A percentile compares a stretch with the other conserved stretches of the same genome.
Evolutionary conservation across 139 green algal species (phyloP).

Genomic region (Chlamydomonas schloesseri): DNA sequence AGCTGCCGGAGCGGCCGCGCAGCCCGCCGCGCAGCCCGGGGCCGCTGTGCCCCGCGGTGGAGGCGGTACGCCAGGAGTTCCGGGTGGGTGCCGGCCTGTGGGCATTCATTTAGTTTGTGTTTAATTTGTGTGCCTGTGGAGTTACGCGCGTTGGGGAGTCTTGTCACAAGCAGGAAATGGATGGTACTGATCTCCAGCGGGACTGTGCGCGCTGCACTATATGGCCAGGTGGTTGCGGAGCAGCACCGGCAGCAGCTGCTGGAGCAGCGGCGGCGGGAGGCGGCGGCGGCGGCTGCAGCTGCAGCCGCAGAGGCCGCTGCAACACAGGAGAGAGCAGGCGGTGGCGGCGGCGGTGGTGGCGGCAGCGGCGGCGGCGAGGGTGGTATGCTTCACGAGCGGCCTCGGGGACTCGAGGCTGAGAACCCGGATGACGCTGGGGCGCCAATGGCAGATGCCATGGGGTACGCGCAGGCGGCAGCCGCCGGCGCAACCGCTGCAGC

Average conservation of each 20-base stretch:
- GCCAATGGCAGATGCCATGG: neutral
- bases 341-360: neutral
- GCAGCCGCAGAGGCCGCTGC: neutral
- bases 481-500: too few relatives aligned
- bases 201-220: too few relatives aligned
- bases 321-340: too few relatives aligned
- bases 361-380: neutral
- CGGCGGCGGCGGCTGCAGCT: neutral
- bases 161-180: too few relatives aligned
- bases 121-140: neutral
- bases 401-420: neutral
- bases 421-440: neutral
- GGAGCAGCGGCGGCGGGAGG: neutral
- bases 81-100: constrained; percentile 33
- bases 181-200: too few relatives aligned
- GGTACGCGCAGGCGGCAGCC: too few relatives aligned
- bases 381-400: too few relatives aligned
- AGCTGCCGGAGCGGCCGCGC: constrained; percentile 62
- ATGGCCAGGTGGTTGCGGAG: constrained; percentile 9
- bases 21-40: constrained; percentile 66
- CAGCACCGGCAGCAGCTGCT: constrained; percentile 29
- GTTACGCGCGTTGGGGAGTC: too few relatives aligned
- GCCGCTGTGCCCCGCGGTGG: constrained; percentile 69
- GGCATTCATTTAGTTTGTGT: too few relatives aligned
- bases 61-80: constrained; percentile 65